phyloP scores from a whole-genome alignment of 257 asterid species.

The Solanum rostratum region DNA sequence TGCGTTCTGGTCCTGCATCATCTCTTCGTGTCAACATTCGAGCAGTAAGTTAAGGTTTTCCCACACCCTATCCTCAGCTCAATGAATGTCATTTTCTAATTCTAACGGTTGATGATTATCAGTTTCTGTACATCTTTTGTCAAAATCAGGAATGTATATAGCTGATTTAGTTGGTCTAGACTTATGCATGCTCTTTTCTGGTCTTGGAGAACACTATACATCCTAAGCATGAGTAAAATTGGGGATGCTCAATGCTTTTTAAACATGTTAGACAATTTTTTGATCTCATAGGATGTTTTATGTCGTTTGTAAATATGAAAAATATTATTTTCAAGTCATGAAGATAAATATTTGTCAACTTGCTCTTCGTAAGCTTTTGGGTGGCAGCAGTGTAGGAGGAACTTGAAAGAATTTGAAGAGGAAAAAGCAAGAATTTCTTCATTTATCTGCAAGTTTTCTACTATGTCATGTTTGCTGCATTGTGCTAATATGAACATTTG shows the following conservation, averaged over 20 bases:
- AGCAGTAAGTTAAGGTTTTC: constrained; percentile 57
- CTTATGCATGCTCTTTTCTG: neutral
- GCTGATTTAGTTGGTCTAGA: neutral
- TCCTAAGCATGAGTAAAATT: neutral
- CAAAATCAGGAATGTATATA: neutral
- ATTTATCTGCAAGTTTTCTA: neutral
- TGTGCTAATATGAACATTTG: neutral
- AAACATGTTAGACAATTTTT: neutral
- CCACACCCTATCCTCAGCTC: neutral
- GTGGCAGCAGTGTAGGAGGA: neutral
- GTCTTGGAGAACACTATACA: neutral
- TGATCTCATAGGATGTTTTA: neutral
- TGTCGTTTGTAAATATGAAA: neutral
- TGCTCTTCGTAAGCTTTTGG: neutral
- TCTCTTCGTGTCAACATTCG: constrained; percentile 90
- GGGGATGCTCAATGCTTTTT: neutral
- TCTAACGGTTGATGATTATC: neutral
- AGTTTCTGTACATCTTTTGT: neutral
- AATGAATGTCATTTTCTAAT: neutral
- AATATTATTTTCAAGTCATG: neutral
- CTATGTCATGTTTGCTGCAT: neutral
- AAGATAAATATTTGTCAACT: neutral
- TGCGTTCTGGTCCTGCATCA: constrained; percentile 90
- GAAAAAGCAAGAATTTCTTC: neutral
- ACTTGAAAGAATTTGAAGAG: neutral